These are phyloP conservation scores for Gloeophyllum trabeum DNA, from an alignment of 768 basidiomycete genomes.

Conservation along the genomic window DNA sequence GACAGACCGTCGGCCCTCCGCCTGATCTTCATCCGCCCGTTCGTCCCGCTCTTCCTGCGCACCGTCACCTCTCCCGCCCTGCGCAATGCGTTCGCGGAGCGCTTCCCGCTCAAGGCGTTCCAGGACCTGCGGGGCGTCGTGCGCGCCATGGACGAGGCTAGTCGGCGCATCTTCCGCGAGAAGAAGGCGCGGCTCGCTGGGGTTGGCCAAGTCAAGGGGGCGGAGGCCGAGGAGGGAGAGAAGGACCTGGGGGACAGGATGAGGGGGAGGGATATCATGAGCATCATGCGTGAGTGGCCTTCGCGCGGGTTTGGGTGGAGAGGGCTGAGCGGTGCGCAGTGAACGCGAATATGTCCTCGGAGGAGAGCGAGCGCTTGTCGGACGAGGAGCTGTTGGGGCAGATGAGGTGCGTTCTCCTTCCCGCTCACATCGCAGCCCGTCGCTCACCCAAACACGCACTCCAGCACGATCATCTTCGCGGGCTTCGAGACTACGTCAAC, in stretches of 20 bases:
- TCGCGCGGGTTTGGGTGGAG: no score
- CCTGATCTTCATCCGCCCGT: slow-evolving; percentile 18
- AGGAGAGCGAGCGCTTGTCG: slow-evolving; percentile 18
- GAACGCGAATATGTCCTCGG: slow-evolving; percentile 19
- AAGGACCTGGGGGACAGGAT: slow-evolving; percentile 5
- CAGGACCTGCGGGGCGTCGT: slow-evolving; percentile 16
- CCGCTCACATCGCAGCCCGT: no score
- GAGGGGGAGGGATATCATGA: slow-evolving; percentile 25
- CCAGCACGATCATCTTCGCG: no score
- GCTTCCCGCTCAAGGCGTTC: slow-evolving; percentile 17
- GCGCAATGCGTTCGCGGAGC: slow-evolving; percentile 20
- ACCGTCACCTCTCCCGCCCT: slow-evolving; percentile 8
- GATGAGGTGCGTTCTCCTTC: no score
- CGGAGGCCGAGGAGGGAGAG: slow-evolving; percentile 4
- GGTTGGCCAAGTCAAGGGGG: slow-evolving; percentile 1
- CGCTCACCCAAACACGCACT: no score
- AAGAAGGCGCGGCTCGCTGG: slow-evolving; percentile 16
- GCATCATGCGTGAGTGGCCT: slow-evolving; percentile 21
- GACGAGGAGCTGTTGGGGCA: slow-evolving; percentile 26
- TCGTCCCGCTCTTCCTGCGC: slow-evolving; percentile 19
- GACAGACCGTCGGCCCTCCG: slow-evolving; percentile 15
- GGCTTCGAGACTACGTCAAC: no score
- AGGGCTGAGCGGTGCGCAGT: no score
- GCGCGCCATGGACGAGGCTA: slow-evolving; percentile 18
- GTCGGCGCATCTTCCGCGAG: slow-evolving; percentile 15